phyloP scores from a whole-genome alignment of 2,329 filamentous ascomycete genomes.

The Fusarium duplospermum region DNA sequence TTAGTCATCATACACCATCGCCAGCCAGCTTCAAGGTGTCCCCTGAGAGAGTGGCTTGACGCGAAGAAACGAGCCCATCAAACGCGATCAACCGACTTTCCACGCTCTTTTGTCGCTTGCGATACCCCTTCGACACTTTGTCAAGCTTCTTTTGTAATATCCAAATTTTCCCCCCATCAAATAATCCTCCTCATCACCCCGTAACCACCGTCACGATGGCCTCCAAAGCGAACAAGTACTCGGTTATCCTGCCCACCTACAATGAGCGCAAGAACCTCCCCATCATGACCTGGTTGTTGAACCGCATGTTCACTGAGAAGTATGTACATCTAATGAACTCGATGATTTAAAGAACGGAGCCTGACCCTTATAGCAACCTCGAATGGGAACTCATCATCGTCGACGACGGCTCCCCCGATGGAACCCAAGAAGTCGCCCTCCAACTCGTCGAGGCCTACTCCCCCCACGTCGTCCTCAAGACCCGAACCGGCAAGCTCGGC shows the following conservation, averaged over 20 bases:
- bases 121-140: slow-evolving; percentile 6
- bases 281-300: slow-evolving; percentile 93
- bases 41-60: slow-evolving; percentile 42
- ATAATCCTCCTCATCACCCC: slow-evolving; percentile 4
- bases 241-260: slow-evolving; percentile 96
- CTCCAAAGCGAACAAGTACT: slow-evolving; percentile 79
- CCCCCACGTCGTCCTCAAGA: slow-evolving; percentile 83
- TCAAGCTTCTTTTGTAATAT: background rate
- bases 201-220: slow-evolving; percentile 57
- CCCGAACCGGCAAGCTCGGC: slow-evolving; percentile 94
- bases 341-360: background rate
- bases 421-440: slow-evolving; percentile 88
- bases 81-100: slow-evolving; percentile 40
- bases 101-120: slow-evolving; percentile 42
- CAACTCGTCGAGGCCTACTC: slow-evolving; percentile 90
- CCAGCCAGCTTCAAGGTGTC: slow-evolving; percentile 40
- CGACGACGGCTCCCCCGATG: slow-evolving; percentile 97
- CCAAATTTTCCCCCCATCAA: slow-evolving; percentile 1
- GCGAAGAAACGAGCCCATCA: slow-evolving; percentile 29
- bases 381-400: slow-evolving; percentile 98
- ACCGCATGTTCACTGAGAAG: slow-evolving; percentile 91
- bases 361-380: slow-evolving; percentile 72
- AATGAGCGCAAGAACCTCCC: slow-evolving; percentile 98
- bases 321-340: slow-evolving; percentile 52
- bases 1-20: slow-evolving; percentile 35